Base-by-base conservation (phyloP, 208 protist species). In the Leishmania tropica region DNA sequence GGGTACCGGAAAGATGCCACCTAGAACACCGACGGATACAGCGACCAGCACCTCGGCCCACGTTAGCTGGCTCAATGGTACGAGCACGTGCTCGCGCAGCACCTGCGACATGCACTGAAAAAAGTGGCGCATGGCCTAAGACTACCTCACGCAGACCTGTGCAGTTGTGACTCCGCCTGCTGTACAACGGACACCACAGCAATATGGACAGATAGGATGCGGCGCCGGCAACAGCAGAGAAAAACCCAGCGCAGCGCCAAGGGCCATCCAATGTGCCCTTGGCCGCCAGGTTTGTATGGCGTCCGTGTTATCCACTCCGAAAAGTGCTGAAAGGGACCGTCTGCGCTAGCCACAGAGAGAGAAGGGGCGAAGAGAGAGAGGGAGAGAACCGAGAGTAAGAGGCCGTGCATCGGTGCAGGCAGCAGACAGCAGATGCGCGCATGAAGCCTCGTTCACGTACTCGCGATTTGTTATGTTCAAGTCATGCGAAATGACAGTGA, bases 1-100 rank as follows among this genome's bases (percentile, higher is more conserved):
- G 2, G 92, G 92, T 5, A 95, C 65, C 1, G 92, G 90, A 79
- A 93, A 95, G 13, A 94, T 51, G 51, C 92, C 92, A 5, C 87
- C 87, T 1, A 90, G 45, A 8, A 93, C 21, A 56, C 92, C 92
- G 40, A 87, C 67, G 13, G 80, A 64, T 2, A 86, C 47, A n/a
- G 87, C 76, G 8, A 89, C 78, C 6, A 81, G 1, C 17, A 90
- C 62, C 60, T 91, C 83, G 0, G 24, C 24, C 3, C 35, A 45
- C 2, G 84, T 85, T 5, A 95, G 62, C 24, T 84, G 81, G 0
- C 79, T 78, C 45, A 84, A 53, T 15, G 87, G 91, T 13, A 78
- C 45, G 1, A 90, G 47, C 64, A 94, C 74, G 56, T 81, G 83
- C 73, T 88, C 84, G 2, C 73, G 70, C 56, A 85, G 31, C 53